These are phyloP conservation scores for Primulina eburnea DNA, from an alignment of 257 asterid species.

Conservation along the genomic window DNA sequence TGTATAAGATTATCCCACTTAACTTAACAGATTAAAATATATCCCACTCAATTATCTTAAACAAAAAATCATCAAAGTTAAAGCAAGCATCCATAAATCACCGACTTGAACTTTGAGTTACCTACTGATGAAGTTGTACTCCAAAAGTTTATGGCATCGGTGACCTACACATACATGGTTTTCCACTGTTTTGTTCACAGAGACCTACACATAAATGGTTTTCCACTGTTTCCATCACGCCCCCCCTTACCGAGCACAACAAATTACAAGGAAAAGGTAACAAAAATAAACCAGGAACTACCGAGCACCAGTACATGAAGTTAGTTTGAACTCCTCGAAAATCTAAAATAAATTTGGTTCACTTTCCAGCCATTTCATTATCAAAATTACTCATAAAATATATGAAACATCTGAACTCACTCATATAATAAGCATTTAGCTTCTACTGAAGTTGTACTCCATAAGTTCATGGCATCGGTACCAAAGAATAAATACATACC, in stretches of 20 bases:
- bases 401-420: conserved; percentile 21
- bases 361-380: conserved; percentile 17
- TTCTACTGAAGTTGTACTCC: conserved; percentile 19
- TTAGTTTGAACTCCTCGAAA: conserved; percentile 17
- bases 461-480: conserved; percentile 31
- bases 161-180: too few relatives aligned
- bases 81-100: background rate
- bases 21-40: background rate
- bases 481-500: conserved; percentile 62
- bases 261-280: conserved; percentile 8
- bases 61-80: background rate
- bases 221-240: background rate
- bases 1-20: background rate
- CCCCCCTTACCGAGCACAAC: conserved; percentile 2
- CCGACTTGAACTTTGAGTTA: background rate
- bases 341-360: conserved; percentile 12
- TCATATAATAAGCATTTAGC: conserved; percentile 26
- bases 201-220: background rate
- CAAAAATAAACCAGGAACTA: background rate
- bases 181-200: background rate
- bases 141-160: too few relatives aligned
- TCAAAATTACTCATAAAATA: conserved; percentile 14
- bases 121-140: too few relatives aligned
- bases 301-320: conserved; percentile 6
- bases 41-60: background rate